Percentiles rank a stretch among this genome's conserved stretches.
Conservation (phyloP, 768 basidiomycete genomes). For the Pholiota conissans region DNA sequence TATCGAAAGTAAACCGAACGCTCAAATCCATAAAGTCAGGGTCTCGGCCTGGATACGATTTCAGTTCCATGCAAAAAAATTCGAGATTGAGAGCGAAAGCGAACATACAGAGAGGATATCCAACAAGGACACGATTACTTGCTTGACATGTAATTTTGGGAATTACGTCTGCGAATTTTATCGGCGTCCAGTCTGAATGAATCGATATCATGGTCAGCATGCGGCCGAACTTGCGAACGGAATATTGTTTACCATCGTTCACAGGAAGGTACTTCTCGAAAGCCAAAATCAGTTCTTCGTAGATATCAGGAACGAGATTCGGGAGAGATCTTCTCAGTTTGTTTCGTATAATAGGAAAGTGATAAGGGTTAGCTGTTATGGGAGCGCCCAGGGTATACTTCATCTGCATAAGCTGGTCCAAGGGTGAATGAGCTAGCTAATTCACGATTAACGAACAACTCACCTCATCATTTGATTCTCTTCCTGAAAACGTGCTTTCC, state of each 20-base stretch:
- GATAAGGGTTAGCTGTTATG: conserved; percentile 27
- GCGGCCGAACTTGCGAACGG: neutral
- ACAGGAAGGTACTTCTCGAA: conserved; percentile 39
- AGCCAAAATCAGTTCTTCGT: conserved; percentile 42
- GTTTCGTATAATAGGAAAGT: conserved; percentile 27
- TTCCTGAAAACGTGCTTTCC: conserved; percentile 36
- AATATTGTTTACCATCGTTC: conserved; percentile 22
- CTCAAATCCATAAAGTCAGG: conserved; percentile 13
- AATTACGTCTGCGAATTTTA: conserved; percentile 25
- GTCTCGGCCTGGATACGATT: conserved; percentile 7
- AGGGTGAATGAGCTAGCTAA: neutral
- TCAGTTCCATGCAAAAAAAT: neutral
- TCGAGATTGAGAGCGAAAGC: neutral
- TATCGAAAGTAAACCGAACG: conserved; percentile 9
- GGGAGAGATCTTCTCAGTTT: conserved; percentile 37
- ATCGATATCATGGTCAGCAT: neutral
- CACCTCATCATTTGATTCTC: conserved; percentile 32
- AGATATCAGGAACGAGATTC: conserved; percentile 36
- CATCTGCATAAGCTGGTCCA: conserved; percentile 32
- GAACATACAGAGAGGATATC: conserved; percentile 44
- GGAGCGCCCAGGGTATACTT: conserved; percentile 37
- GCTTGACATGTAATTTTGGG: conserved; percentile 38
- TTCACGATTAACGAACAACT: conserved; percentile 3
- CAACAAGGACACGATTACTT: conserved; percentile 49
- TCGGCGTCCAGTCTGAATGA: conserved; percentile 38